Conservation (phyloP, 2,329 filamentous ascomycete species). For the Penicillium vulpinum region DNA sequence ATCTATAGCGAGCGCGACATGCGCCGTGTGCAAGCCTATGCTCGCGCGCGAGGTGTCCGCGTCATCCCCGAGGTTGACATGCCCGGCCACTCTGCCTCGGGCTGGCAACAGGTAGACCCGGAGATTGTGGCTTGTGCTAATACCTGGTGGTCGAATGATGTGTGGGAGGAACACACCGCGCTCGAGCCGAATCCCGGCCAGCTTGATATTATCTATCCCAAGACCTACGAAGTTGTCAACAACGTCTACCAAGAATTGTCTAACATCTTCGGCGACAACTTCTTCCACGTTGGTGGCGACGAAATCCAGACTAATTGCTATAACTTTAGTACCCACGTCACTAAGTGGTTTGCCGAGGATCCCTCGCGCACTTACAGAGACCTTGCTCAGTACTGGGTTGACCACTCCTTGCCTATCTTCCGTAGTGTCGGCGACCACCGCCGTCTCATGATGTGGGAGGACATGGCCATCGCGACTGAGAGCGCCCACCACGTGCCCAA, state of each 20-base stretch:
- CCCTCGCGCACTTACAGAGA: conserved; percentile 53
- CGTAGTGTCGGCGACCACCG: conserved; percentile 44
- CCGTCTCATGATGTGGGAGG: conserved; percentile 60
- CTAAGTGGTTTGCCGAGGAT: conserved; percentile 53
- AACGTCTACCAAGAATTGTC: conserved; percentile 58
- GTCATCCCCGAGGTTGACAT: conserved; percentile 64
- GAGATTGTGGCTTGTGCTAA: conserved; percentile 57
- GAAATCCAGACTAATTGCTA: conserved; percentile 59
- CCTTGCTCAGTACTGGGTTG: conserved; percentile 57
- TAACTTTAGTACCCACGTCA: conserved; percentile 55
- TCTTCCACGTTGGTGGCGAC: conserved; percentile 59
- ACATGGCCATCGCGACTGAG: conserved; percentile 49
- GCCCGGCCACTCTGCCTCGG: conserved; percentile 58
- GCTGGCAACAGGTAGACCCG: conserved; percentile 59
- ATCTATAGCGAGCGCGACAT: conserved; percentile 49
- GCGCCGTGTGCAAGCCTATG: conserved; percentile 50
- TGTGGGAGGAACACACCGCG: conserved; percentile 55
- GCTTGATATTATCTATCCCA: conserved; percentile 57
- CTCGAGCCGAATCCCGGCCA: conserved; percentile 59
- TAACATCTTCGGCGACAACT: conserved; percentile 52
- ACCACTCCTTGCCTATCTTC: conserved; percentile 55
- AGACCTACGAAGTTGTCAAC: conserved; percentile 56
- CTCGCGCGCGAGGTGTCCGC: conserved; percentile 57
- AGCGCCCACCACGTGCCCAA: conserved; percentile 51
- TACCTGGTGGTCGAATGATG: conserved; percentile 63